Evolutionary conservation across 352 stramenopile genomes (phyloP).

Genomic region (Phytophthora megakarya): DNA sequence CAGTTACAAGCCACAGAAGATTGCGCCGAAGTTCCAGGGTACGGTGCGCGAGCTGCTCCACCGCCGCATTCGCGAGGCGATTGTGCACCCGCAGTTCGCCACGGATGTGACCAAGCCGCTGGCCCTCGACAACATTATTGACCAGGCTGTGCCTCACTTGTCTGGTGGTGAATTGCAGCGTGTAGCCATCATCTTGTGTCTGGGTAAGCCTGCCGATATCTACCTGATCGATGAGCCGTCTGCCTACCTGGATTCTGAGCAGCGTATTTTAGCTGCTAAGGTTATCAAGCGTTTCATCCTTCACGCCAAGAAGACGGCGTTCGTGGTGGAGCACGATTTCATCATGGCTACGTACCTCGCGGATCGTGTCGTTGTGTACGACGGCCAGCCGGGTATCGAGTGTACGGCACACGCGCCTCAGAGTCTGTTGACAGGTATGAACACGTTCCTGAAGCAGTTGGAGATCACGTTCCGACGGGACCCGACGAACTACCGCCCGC

Average conservation of each 20-base stretch:
- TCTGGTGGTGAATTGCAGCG: conserved; percentile 99
- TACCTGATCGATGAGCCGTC: conserved; percentile 99
- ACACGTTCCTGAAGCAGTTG: conserved; percentile 99
- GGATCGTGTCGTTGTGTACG: conserved; percentile 96
- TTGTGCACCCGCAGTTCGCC: conserved; percentile 98
- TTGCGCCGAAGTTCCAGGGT: conserved; percentile 93
- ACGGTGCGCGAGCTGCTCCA: conserved; percentile 98
- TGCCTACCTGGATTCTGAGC: conserved; percentile 99
- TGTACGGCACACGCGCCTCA: conserved; percentile 96
- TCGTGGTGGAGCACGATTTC: conserved; percentile 99
- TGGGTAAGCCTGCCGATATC: conserved; percentile 98
- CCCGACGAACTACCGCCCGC: conserved; percentile 98
- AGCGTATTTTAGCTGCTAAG: conserved; percentile 98
- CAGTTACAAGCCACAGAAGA: conserved; percentile 99
- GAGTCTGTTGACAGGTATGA: conserved; percentile 97
- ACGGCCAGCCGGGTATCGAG: conserved; percentile 96
- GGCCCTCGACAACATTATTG: conserved; percentile 98
- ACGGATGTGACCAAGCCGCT: conserved; percentile 99
- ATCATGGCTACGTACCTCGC: conserved; percentile 99
- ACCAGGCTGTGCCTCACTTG: conserved; percentile 98
- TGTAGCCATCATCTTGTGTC: conserved; percentile 97
- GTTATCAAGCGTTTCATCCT: conserved; percentile 99
- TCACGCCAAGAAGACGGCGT: conserved; percentile 99
- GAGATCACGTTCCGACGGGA: conserved; percentile 99
- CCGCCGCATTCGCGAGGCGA: conserved; percentile 97